Evolutionary conservation across 1,284 basidiomycete species (phyloP), one percentile per base, ranked within the genome.

Genomic region (Pisolithus thermaeus): DNA sequence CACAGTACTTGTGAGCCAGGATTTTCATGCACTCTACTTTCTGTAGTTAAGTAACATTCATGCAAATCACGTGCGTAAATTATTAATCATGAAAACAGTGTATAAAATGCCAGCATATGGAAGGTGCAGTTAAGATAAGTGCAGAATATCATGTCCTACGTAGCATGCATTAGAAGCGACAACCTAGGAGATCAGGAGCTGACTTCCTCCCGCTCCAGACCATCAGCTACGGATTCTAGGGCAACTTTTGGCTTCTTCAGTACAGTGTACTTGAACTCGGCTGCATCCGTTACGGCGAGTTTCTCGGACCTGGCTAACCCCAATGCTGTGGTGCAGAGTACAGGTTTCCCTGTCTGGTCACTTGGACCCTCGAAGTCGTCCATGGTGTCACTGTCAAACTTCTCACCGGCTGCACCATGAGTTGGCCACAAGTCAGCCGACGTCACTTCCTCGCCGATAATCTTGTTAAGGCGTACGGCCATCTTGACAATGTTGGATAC

Each of bases 381-480:
- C 79, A 83, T 79, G 32, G 52, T 60, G 3, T 55, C 56, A 0
- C 58, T 52, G 51, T 76, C 68, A 49, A 74, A 81, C n/a, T 49
- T 56, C 1, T 67, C 61, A 23, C 72, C 73, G 1, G 70, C 67
- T 0, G 59, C 55, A n/a, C 71, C 66, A 38, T 73, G 68, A 37
- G 74, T 61, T 36, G 74, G 69, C 63, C 74, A 69, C 52, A 78
- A 52, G 54, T 80, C 79, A 39, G 72, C 73, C 0, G 76, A 78
- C 0, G 75, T 74, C 32, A 82, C 67, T 20, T 74, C 73, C 58
- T 81, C 77, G 1, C 79, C 78, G 27, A 79, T 71, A 7, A 70
- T 73, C 57, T 70, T 72, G 56, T 80, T 78, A 46, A 83, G 55
- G 8, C 68, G 64, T 22, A 75, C 59, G 0, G 76, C 72, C 49